Conservation (phyloP, 495 filamentous ascomycete species). For the Daldinia bambusicola region DNA sequence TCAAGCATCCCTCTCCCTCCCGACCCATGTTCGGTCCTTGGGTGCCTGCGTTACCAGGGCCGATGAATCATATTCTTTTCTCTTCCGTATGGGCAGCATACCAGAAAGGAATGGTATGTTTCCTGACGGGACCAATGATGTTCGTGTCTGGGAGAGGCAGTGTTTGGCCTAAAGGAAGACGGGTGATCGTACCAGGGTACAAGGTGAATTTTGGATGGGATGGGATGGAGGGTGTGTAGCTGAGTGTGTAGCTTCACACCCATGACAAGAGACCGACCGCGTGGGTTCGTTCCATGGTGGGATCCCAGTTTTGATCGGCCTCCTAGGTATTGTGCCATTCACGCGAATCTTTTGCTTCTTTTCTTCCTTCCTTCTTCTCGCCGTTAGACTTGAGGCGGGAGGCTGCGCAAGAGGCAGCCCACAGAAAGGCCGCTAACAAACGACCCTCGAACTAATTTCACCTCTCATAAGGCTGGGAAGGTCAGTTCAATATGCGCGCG, state of each 20-base stretch:
- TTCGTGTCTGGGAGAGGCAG: constrained; percentile 44
- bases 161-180: constrained; percentile 41
- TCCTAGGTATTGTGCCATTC: constrained; percentile 35
- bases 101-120: constrained; percentile 49
- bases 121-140: constrained; percentile 38
- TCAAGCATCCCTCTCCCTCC: constrained; percentile 21
- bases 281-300: constrained; percentile 24
- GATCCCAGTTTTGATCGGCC: constrained; percentile 30
- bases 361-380: neutral
- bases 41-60: constrained; percentile 42
- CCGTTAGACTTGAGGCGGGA: constrained; percentile 14
- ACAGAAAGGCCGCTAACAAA: neutral
- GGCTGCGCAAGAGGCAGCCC: constrained; percentile 3
- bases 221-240: constrained; percentile 13
- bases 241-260: constrained; percentile 41
- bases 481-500: neutral
- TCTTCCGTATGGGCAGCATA: constrained; percentile 37
- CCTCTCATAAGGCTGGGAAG: constrained; percentile 1
- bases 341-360: constrained; percentile 1
- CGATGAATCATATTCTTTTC: constrained; percentile 32
- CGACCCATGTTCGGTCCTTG: constrained; percentile 33
- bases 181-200: constrained; percentile 40
- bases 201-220: constrained; percentile 25
- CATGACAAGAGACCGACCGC: constrained; percentile 31
- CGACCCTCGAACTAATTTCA: neutral